These are phyloP conservation scores for Xerocomus potaroensis DNA, from an alignment of 768 basidiomycete species.

Conservation along the genomic window DNA sequence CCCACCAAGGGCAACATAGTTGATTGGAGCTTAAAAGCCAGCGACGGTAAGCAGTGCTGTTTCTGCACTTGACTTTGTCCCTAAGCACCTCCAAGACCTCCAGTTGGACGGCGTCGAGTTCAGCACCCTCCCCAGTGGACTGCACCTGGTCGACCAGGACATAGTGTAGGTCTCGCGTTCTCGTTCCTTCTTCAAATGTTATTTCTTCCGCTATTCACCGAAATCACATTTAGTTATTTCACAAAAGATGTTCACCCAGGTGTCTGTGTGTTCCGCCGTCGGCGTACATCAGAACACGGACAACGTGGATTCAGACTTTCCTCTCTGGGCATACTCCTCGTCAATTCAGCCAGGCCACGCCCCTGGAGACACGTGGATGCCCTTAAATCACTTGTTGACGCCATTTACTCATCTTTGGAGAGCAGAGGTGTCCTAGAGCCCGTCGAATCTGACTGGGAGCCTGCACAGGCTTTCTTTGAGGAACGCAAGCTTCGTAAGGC, in stretches of 20 bases:
- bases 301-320: conserved; percentile 79
- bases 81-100: conserved; percentile 42
- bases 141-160: conserved; percentile 76
- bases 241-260: conserved; percentile 65
- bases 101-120: conserved; percentile 73
- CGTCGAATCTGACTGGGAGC: conserved; percentile 57
- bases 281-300: conserved; percentile 62
- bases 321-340: conserved; percentile 71
- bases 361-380: conserved; percentile 70
- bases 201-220: conserved; percentile 7
- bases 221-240: conserved; percentile 51
- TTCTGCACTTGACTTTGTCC: neutral
- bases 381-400: conserved; percentile 54
- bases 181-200: neutral
- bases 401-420: conserved; percentile 51
- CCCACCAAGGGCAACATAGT: conserved; percentile 76
- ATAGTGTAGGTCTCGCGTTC: conserved; percentile 57
- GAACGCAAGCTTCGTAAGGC: conserved; percentile 48
- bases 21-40: conserved; percentile 74
- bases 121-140: conserved; percentile 74
- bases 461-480: conserved; percentile 60
- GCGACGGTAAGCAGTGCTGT: conserved; percentile 46
- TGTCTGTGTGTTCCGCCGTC: conserved; percentile 69
- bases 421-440: conserved; percentile 45
- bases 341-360: conserved; percentile 58